phyloP scores from a whole-genome alignment of 2,329 filamentous ascomycete genomes.

The Spiromastix sp. region DNA sequence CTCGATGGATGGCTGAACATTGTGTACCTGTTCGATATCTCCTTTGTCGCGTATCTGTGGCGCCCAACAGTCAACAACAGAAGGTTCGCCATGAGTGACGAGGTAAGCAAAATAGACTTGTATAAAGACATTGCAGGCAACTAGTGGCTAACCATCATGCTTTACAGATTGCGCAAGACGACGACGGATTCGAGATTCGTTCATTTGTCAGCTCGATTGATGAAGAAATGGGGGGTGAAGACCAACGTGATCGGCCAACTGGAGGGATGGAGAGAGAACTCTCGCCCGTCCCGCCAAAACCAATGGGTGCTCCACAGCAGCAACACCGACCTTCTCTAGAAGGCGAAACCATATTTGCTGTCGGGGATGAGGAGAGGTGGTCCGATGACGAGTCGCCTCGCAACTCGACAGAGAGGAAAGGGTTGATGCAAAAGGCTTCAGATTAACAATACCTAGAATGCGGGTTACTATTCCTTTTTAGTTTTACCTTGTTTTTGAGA shows the following conservation, averaged over 20 bases:
- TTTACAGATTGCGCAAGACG: constrained; percentile 76
- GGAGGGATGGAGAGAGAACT: constrained; percentile 23
- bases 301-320: constrained; percentile 37
- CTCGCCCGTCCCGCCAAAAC: constrained; percentile 39
- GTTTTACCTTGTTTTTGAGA: neutral
- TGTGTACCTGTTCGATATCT: constrained; percentile 88
- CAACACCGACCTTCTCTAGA: constrained; percentile 57
- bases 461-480: neutral
- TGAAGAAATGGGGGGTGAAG: constrained; percentile 44
- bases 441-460: too few species aligned
- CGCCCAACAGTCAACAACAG: constrained; percentile 92
- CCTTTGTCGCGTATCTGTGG: constrained; percentile 92
- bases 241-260: constrained; percentile 24
- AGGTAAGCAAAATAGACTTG: constrained; percentile 41
- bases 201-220: constrained; percentile 72
- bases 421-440: constrained; percentile 38
- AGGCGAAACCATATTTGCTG: constrained; percentile 90
- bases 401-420: constrained; percentile 40
- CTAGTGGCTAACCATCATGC: constrained; percentile 20
- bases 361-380: constrained; percentile 81
- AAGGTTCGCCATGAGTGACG: constrained; percentile 96
- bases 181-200: constrained; percentile 94
- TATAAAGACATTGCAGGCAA: neutral
- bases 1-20: constrained; percentile 95
- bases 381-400: constrained; percentile 53